Evolutionary conservation across 1,139 yeast species (phyloP).

Genomic region (Geotrichum carabidarum): DNA sequence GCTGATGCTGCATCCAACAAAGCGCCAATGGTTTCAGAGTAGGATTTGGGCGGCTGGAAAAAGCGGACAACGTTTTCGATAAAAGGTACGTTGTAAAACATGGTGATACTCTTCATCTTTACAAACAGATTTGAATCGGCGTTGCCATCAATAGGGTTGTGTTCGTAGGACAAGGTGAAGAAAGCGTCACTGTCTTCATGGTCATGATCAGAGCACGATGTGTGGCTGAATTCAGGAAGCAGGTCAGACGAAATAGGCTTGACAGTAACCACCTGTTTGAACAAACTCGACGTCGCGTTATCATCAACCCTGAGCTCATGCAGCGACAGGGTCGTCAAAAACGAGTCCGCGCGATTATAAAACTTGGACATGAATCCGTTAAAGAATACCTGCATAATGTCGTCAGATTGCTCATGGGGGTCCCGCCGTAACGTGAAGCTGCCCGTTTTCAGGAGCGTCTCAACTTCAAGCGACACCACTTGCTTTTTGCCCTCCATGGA

Average conservation of each 20-base stretch:
- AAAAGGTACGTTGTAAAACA: constrained; percentile 77
- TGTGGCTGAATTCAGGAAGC: constrained; percentile 16
- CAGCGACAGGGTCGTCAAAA: constrained; percentile 63
- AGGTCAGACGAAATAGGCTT: constrained; percentile 50
- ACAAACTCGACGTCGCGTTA: constrained; percentile 66
- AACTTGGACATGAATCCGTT: constrained; percentile 76
- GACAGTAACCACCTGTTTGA: constrained; percentile 81
- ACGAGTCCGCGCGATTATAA: constrained; percentile 73
- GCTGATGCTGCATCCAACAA: constrained; percentile 93
- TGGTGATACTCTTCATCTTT: constrained; percentile 78
- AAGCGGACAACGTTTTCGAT: constrained; percentile 68
- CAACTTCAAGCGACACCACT: constrained; percentile 58
- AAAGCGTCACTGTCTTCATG: constrained; percentile 50
- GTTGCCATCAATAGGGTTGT: constrained; percentile 73
- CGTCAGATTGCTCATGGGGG: constrained; percentile 39
- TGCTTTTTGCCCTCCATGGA: constrained; percentile 68
- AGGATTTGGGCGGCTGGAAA: constrained; percentile 84
- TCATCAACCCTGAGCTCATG: constrained; percentile 83
- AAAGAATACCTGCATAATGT: constrained; percentile 67
- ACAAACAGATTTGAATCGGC: constrained; percentile 77
- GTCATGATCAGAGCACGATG: constrained; percentile 24
- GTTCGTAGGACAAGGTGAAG: constrained; percentile 74
- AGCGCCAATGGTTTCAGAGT: constrained; percentile 83
- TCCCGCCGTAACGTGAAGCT: constrained; percentile 56
- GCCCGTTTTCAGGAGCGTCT: constrained; percentile 67